Conservation (phyloP, 148 eudicot genomes). For the Diospyros lotus region DNA sequence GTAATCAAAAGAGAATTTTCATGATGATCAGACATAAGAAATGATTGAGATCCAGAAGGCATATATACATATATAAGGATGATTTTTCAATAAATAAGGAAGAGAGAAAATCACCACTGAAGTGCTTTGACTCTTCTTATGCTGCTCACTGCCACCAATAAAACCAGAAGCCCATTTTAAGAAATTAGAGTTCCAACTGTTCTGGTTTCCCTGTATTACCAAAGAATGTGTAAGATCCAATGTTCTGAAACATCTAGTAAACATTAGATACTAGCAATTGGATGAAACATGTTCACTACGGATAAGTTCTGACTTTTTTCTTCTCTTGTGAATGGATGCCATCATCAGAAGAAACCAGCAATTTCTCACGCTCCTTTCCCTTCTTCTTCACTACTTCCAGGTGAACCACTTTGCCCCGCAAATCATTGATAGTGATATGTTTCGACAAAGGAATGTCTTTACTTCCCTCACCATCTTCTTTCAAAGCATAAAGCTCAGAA, state of each 20-base stretch:
- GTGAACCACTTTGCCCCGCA: constrained; percentile 82
- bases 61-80: too few species aligned
- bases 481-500: constrained; percentile 77
- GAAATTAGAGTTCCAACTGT: constrained; percentile 78
- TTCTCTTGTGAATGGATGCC: constrained; percentile 35
- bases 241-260: constrained; percentile 1
- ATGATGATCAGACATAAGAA: too few species aligned
- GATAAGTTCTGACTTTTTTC: constrained; percentile 33
- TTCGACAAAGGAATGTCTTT: constrained; percentile 45
- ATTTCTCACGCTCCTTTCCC: constrained; percentile 80
- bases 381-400: constrained; percentile 83
- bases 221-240: constrained; percentile 12
- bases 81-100: too few species aligned
- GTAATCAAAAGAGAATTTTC: too few species aligned
- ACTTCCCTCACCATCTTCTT: constrained; percentile 60
- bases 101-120: constrained; percentile 33
- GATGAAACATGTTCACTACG: background rate
- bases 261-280: background rate
- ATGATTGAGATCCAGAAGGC: too few species aligned
- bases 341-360: constrained; percentile 59
- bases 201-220: constrained; percentile 51
- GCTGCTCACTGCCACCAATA: constrained; percentile 64
- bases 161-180: constrained; percentile 94
- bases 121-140: constrained; percentile 46
- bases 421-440: constrained; percentile 69